Evolutionary conservation across 2,329 filamentous ascomycete genomes (phyloP), one percentile per base, ranked within the genome.

Genomic region (Bipolaris cookei): DNA sequence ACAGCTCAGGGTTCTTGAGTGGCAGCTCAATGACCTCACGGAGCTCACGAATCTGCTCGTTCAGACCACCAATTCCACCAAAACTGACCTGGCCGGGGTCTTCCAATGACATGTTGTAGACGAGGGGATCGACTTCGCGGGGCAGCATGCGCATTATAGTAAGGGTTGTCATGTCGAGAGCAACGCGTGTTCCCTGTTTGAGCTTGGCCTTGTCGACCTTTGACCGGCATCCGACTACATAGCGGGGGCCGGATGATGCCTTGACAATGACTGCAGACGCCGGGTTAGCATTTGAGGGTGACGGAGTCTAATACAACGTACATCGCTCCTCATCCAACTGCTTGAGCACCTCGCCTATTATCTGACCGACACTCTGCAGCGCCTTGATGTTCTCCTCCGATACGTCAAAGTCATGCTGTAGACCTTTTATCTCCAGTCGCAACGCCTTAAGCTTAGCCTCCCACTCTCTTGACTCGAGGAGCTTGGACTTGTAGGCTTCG

Each of bases 71-170:
- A 67, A 99, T 99, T 70, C 96, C 95, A 38, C 90, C 94, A 79
- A 99, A 99, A 82, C 91, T 97, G 78, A 99, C 90, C 78, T 98
- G 94, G 5, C 95, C 95, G 0, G 95, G 95, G 76, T 99, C 95
- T 78, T 99, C 95, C 69, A 99, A 81, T 18, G 95, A 99, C 95
- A 99, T 99, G 84, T 99, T 99, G 86, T 99, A 99, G 68, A 99
- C 95, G 67, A 99, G 84, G 18, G 95, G 95, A 75, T 99, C 95
- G 75, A 99, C 96, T 82, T 99, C 95, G 77, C 95, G 90, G 58
- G 95, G 96, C 44, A 99, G 85, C 95, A 99, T 99, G 73, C 95
- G 91, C 95, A 99, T 99, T 79, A 99, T 99, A 59, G 95, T 99
- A 68, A 99, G 90, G 18, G 95, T 99, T 49, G 95, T 99, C 95